Evolutionary conservation across 2,329 filamentous ascomycete species (phyloP).

Genomic region (Aureobasidium musti): DNA sequence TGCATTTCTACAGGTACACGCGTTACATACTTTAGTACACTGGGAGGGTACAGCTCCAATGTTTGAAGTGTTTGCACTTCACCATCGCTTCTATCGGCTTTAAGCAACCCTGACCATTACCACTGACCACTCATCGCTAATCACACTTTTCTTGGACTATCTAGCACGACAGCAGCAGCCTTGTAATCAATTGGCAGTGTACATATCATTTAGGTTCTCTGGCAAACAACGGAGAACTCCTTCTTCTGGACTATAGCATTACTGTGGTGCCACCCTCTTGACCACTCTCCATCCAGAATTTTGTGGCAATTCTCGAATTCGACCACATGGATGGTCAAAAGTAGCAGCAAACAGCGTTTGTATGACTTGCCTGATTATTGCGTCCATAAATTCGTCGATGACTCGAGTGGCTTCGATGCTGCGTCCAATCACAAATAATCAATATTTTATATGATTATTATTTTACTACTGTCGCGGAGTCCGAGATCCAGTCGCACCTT

Average conservation of each 20-base stretch:
- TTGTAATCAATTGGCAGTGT: neutral
- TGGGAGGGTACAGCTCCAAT: neutral
- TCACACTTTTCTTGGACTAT: neutral
- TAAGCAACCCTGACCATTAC: neutral
- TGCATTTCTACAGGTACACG: too few species aligned
- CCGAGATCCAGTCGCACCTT: neutral
- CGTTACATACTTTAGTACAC: too few species aligned
- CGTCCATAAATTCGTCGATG: neutral
- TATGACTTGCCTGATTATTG: neutral
- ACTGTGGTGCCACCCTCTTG: neutral
- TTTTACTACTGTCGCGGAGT: neutral
- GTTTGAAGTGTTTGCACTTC: slow-evolving; percentile 18
- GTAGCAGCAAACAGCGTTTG: neutral
- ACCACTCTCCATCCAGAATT: neutral
- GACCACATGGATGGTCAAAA: neutral
- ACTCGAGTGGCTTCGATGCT: neutral
- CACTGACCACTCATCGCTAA: neutral
- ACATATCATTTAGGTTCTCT: neutral
- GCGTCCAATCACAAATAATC: neutral
- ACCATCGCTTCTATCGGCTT: neutral
- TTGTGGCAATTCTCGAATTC: neutral
- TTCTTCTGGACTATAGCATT: neutral
- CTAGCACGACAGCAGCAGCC: neutral
- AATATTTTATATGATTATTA: neutral
- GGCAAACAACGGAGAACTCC: neutral